Evolutionary conservation across 148 eudicot species (phyloP).

Genomic region (Persicaria maculosa): DNA sequence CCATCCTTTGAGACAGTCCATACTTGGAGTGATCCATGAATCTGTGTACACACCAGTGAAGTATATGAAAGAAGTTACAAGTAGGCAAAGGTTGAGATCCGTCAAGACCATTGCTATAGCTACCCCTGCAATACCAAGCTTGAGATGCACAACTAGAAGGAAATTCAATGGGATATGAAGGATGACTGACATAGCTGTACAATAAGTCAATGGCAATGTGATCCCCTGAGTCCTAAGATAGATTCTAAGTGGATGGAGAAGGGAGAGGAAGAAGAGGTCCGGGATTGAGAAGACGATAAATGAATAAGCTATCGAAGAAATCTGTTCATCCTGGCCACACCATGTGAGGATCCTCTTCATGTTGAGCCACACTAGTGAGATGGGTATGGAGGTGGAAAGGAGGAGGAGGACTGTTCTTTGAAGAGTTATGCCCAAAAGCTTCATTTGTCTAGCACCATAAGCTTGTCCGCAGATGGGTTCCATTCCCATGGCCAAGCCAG

Average conservation of each 20-base stretch:
- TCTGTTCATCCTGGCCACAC: conserved; percentile 48
- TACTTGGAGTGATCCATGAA: conserved; percentile 45
- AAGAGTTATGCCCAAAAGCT: conserved; percentile 45
- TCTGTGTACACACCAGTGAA: conserved; percentile 32
- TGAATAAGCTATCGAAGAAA: conserved; percentile 38
- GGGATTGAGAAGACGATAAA: conserved; percentile 51
- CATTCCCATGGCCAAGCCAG: conserved; percentile 67
- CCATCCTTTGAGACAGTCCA: conserved; percentile 51
- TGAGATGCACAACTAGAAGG: conserved; percentile 31
- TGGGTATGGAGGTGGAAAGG: conserved; percentile 42
- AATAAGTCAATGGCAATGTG: conserved; percentile 43
- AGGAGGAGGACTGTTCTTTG: conserved; percentile 54
- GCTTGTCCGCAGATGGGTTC: conserved; percentile 71
- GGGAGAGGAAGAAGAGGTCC: conserved; percentile 46
- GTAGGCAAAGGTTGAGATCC: conserved; percentile 35
- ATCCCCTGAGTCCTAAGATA: conserved; percentile 45
- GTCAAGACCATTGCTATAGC: conserved; percentile 49
- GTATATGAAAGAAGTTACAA: conserved; percentile 28
- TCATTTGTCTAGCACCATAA: conserved; percentile 49
- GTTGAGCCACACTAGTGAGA: conserved; percentile 54
- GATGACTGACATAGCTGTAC: conserved; percentile 36
- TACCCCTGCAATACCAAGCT: conserved; percentile 46
- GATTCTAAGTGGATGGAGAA: conserved; percentile 46
- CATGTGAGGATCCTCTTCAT: conserved; percentile 36
- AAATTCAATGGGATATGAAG: conserved; percentile 46